Evolutionary conservation across 345 rosid genomes (phyloP), one percentile per base, ranked within the genome.

Genomic region (Salix caprea): DNA sequence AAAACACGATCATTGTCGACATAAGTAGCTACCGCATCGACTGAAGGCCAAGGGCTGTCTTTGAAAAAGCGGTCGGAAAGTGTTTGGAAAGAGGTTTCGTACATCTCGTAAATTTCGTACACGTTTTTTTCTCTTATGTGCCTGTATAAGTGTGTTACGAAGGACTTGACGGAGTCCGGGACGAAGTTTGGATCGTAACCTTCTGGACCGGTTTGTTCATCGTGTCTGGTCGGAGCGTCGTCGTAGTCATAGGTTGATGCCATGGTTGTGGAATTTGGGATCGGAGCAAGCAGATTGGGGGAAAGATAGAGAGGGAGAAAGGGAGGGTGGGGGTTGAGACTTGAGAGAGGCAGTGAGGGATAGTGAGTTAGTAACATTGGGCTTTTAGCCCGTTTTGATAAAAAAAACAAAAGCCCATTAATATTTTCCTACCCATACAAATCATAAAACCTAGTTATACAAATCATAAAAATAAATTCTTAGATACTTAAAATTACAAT

Each of bases 21-120:
- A 54, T 68, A 87, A 64, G 85, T 86, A 39, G 99, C 91, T 0
- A 96, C 92, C 5, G 98, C 99, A 23, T 96, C 97, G 19, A 93
- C 95, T 70, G 92, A 87, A 23, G 99, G 99, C 99, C 99, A 96
- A 0, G 99, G 97, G 7, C 97, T 87, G 64, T 96, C 98, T 88
- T 96, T 94, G 86, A 96, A 96, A 39, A 87, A 89, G 30, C 98
- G 88, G 12, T 94, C 97, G 6, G 97, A 96, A 36, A 96, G 84
- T 13, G 87, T 90, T 86, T 93, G 99, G 83, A 96, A 94, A 26
- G 98, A 96, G 24, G 90, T 91, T 89, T 94, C 98, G 84, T 94
- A 93, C 98, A 96, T 96, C 91, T 94, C 97, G 77, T 96, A 97
- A 86, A 93, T 96, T 91, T 92, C 99, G 88, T 93, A 96, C 18